Evolutionary conservation across 208 protist species (phyloP).

Genomic region (Trypanosoma congolense): DNA sequence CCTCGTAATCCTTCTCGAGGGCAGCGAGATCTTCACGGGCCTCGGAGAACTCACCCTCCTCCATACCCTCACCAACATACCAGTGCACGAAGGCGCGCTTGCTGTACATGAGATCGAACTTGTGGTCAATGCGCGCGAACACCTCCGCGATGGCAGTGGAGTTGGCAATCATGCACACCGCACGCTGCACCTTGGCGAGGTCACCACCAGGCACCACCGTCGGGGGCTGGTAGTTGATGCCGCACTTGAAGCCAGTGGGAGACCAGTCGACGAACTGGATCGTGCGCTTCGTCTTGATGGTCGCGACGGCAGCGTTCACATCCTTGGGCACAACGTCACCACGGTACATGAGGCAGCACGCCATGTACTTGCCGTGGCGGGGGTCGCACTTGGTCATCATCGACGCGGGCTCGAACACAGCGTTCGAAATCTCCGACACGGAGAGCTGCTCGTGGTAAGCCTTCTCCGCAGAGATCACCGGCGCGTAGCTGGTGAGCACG

Average conservation of each 20-base stretch:
- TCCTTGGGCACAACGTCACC: constrained; percentile 97
- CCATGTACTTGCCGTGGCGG: constrained; percentile 96
- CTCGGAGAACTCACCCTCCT: constrained; percentile 96
- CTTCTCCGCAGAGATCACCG: constrained; percentile 91
- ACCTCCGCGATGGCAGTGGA: constrained; percentile 91
- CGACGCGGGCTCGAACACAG: constrained; percentile 91
- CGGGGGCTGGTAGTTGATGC: constrained; percentile 98
- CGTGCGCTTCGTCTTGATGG: constrained; percentile 94
- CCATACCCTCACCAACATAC: constrained; percentile 97
- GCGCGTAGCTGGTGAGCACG: constrained; percentile 91
- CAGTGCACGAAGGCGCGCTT: constrained; percentile 96
- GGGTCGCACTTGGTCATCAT: constrained; percentile 96
- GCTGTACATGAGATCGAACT: constrained; percentile 96
- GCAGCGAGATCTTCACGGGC: constrained; percentile 94
- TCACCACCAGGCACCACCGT: constrained; percentile 94
- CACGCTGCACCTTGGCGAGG: constrained; percentile 91
- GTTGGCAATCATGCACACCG: constrained; percentile 95
- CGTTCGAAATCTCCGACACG: constrained; percentile 92
- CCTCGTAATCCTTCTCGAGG: constrained; percentile 97
- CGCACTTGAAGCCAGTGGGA: constrained; percentile 97
- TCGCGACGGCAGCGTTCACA: constrained; percentile 90
- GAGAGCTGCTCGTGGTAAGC: constrained; percentile 93
- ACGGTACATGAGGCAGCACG: constrained; percentile 96
- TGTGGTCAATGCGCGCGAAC: constrained; percentile 91
- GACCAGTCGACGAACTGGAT: constrained; percentile 97